Evolutionary conservation across 2,329 filamentous ascomycete genomes (phyloP).

Genomic region (Alternaria longipes): DNA sequence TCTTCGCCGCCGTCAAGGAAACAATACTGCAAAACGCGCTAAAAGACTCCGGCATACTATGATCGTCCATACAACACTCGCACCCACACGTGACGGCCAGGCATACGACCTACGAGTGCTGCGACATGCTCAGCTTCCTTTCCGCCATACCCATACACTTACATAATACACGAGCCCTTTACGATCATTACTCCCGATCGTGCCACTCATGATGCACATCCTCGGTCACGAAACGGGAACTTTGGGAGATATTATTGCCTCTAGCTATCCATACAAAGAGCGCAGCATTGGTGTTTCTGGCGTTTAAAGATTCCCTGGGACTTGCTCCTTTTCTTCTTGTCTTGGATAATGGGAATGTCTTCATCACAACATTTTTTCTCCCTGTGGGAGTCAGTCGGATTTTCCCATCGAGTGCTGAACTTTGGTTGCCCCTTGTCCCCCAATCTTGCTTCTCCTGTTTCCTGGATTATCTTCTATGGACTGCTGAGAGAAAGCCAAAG

Average conservation of each 20-base stretch:
- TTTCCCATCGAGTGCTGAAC: neutral
- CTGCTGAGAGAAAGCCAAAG: constrained; percentile 1
- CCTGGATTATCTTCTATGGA: neutral
- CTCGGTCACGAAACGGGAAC: constrained; percentile 46
- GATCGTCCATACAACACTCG: constrained; percentile 24
- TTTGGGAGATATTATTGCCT: constrained; percentile 50
- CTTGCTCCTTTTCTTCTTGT: constrained; percentile 21
- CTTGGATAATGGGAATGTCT: constrained; percentile 19
- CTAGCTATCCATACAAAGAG: constrained; percentile 45
- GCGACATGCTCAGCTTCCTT: constrained; percentile 13
- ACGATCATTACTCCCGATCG: constrained; percentile 45
- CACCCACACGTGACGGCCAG: constrained; percentile 40
- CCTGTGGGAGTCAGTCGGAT: neutral
- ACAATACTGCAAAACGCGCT: constrained; percentile 98
- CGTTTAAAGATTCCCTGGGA: constrained; percentile 44
- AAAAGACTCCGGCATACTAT: constrained; percentile 95
- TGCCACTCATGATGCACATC: constrained; percentile 41
- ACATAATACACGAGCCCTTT: constrained; percentile 49
- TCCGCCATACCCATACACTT: constrained; percentile 27
- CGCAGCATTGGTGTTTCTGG: constrained; percentile 51
- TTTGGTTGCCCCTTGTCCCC: neutral
- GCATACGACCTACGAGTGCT: constrained; percentile 35
- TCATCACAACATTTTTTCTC: constrained; percentile 23
- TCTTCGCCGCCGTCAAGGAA: constrained; percentile 98
- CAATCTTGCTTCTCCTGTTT: neutral